Conservation (phyloP, 345 rosid genomes). For the Hibiscus tridactylites region DNA sequence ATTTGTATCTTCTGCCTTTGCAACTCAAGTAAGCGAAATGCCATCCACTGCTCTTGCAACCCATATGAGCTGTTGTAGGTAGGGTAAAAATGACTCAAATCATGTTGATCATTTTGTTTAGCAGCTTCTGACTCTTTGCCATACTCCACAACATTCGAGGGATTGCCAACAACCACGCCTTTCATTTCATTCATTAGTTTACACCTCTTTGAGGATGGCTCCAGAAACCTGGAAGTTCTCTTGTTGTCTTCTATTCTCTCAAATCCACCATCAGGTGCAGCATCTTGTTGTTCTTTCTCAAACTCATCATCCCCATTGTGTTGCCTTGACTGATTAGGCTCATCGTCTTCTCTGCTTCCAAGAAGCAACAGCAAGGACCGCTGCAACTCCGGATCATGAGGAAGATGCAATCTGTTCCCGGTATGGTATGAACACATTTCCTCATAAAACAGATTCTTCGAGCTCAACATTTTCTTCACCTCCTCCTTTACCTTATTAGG, state of each 20-base stretch:
- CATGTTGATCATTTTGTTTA: neutral
- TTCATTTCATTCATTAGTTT: neutral
- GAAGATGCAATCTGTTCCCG: conserved; percentile 14
- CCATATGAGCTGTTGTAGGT: neutral
- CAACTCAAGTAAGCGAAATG: conserved; percentile 7
- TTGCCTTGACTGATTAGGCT: neutral
- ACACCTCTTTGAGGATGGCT: neutral
- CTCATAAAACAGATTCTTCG: conserved; percentile 19
- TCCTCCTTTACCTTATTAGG: conserved; percentile 12
- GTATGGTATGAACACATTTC: conserved; percentile 24
- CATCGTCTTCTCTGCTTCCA: neutral
- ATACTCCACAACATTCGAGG: neutral
- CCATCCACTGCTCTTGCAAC: conserved; percentile 14
- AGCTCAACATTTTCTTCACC: conserved; percentile 16
- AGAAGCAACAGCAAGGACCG: conserved; percentile 11
- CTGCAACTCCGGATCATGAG: conserved; percentile 11
- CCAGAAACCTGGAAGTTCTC: neutral
- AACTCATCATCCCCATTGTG: neutral
- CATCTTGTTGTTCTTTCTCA: conserved; percentile 8
- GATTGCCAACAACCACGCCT: neutral
- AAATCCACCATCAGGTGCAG: neutral
- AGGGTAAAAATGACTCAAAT: neutral
- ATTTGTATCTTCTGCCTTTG: conserved; percentile 13
- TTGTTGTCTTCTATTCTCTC: neutral
- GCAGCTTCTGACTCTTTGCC: neutral